Conservation (phyloP, 352 stramenopile genomes). For the Globisporangium middletonii region DNA sequence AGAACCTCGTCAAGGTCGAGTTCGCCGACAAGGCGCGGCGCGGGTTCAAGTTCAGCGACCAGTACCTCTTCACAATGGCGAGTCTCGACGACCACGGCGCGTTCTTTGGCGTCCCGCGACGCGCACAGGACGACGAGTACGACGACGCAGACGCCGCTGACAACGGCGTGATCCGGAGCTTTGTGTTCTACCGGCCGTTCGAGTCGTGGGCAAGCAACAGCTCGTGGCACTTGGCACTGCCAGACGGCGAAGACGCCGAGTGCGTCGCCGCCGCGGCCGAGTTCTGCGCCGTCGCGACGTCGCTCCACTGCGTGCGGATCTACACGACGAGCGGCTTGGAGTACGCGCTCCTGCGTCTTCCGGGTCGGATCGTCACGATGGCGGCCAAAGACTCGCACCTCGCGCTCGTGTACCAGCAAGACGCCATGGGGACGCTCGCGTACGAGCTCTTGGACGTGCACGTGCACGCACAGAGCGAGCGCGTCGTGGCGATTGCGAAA, state of each 20-base stretch:
- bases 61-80: conserved; percentile 78
- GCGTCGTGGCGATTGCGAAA: conserved; percentile 38
- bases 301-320: conserved; percentile 61
- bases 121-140: conserved; percentile 59
- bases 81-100: conserved; percentile 67
- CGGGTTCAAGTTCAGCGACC: conserved; percentile 84
- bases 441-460: conserved; percentile 54
- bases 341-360: conserved; percentile 54
- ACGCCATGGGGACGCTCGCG: conserved; percentile 30
- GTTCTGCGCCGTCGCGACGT: conserved; percentile 77
- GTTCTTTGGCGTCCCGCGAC: conserved; percentile 61
- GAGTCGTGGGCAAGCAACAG: conserved; percentile 80
- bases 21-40: conserved; percentile 77
- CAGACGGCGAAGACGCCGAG: conserved; percentile 65
- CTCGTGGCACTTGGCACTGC: conserved; percentile 69
- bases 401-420: conserved; percentile 60
- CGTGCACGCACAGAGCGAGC: conserved; percentile 29
- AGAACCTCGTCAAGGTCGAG: conserved; percentile 77
- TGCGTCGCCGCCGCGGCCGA: conserved; percentile 49
- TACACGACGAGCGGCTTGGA: conserved; percentile 65
- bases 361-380: conserved; percentile 71
- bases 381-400: conserved; percentile 42
- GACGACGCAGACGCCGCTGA: conserved; percentile 19
- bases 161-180: conserved; percentile 54
- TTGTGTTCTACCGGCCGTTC: conserved; percentile 80